Evolutionary conservation across 139 green algal genomes (phyloP).

Genomic region (Micractinium sp.): DNA sequence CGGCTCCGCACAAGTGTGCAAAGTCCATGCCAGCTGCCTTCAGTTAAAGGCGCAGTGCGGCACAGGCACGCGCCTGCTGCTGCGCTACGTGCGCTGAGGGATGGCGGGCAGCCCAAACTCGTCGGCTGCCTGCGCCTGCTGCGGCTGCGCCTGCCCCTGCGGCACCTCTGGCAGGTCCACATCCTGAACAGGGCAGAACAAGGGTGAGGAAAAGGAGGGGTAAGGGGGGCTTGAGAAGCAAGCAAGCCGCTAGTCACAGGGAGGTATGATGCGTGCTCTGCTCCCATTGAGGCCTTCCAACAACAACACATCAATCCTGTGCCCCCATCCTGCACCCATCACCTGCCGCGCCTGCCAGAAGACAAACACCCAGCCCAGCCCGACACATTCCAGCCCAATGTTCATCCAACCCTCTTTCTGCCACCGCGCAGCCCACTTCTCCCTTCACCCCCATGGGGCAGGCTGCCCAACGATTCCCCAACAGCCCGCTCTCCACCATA

Average conservation of each 20-base stretch:
- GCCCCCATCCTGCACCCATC: too few relatives aligned
- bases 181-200: neutral
- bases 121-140: constrained; percentile 45
- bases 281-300: too few relatives aligned
- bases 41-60: neutral
- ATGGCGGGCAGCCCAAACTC: constrained; percentile 65
- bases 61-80: neutral
- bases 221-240: neutral
- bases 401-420: too few relatives aligned
- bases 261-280: neutral
- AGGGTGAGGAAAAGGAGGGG: neutral
- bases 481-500: too few relatives aligned
- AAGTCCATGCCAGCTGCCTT: too few relatives aligned
- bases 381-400: too few relatives aligned
- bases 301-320: too few relatives aligned
- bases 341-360: too few relatives aligned
- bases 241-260: neutral
- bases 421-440: too few relatives aligned
- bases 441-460: too few relatives aligned
- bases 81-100: constrained; percentile 48
- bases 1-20: neutral
- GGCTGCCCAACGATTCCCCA: too few relatives aligned
- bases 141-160: constrained; percentile 21
- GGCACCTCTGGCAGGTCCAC: constrained; percentile 60
- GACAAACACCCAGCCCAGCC: too few relatives aligned